Base-by-base conservation (phyloP, 345 rosid genomes). In the Eutrema yunnanense region DNA sequence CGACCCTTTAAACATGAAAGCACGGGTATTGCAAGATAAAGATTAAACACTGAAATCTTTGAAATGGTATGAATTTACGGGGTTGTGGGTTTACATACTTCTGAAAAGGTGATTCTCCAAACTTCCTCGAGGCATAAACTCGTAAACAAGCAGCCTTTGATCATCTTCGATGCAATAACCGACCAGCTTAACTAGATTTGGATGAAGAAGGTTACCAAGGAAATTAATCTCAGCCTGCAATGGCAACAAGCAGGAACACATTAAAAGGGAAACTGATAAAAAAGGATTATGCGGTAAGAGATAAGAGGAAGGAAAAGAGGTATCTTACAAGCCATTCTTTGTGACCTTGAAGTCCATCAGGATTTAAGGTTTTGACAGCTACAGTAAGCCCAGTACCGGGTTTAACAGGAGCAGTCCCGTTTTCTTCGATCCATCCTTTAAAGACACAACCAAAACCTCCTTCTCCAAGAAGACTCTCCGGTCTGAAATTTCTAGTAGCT, bases 301-400 rank as follows among this genome's bases (percentile, higher is more conserved):
- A 47, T 26, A 37, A 62, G 46, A 43, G 12, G 42, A 33, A 32
- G 48, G 74, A 53, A 62, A 56, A 69, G 48, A 44, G 38, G 3
- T 8, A 40, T 63, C 79, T 65, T 79, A 94, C 98, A 92, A 91
- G 95, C 98, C 98, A 94, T 70, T 93, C 98, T 83, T 89, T 90
- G 71, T 94, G 98, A 74, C 98, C 98, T 81, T 94, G 97, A 79
- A 94, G 92, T 66, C 98, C 97, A 79, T 94, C 98, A 74, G 90
- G 98, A 76, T 94, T 94, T 67, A 94, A 91, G 70, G 96, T 94
- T 79, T 94, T 94, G 72, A 94, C 97, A 8, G 97, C 98, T 54
- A 94, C 98, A 9, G 98, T 89, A 71, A 94, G 92, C 32, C 98
- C 98, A 8, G 95, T 94, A 65, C 98, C 98, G 54, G 97, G 98